These are phyloP conservation scores for Aplosporella prunicola DNA, from an alignment of 2,329 filamentous ascomycete genomes.

Conservation along the genomic window DNA sequence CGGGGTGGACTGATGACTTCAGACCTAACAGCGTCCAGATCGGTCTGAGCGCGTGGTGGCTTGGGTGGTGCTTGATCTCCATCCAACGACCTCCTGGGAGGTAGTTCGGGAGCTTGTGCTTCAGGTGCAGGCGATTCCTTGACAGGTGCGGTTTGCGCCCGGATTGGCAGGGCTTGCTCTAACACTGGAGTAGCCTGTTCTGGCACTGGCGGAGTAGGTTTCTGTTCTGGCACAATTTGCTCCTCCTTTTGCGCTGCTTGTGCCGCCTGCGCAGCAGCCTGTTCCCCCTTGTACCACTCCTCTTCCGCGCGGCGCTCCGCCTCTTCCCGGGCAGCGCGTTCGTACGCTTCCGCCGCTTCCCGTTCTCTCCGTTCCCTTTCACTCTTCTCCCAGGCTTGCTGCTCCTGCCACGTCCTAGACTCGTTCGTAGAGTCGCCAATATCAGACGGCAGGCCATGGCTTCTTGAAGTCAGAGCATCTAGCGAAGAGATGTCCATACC, in stretches of 20 bases:
- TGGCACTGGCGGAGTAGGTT: too few relatives aligned
- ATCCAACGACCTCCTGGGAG: conserved; percentile 25
- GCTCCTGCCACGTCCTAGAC: conserved; percentile 22
- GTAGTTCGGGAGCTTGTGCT: conserved; percentile 25
- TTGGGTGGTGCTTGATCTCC: conserved; percentile 23
- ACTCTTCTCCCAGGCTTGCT: conserved; percentile 22
- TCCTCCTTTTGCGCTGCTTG: background rate
- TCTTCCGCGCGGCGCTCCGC: conserved; percentile 20
- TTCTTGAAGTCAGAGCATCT: conserved; percentile 20
- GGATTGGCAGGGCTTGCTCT: too few relatives aligned
- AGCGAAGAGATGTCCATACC: conserved; percentile 21
- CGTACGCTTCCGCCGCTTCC: conserved; percentile 16
- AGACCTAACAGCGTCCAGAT: conserved; percentile 16
- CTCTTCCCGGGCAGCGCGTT: conserved; percentile 16
- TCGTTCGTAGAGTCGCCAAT: conserved; percentile 11
- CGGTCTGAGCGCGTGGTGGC: conserved; percentile 17
- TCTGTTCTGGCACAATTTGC: too few relatives aligned
- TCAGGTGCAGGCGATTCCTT: conserved; percentile 11
- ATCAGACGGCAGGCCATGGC: conserved; percentile 15
- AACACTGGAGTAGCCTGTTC: too few relatives aligned
- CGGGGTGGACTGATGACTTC: conserved; percentile 14
- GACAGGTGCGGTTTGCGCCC: background rate
- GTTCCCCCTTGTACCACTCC: conserved; percentile 19
- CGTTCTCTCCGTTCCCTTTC: conserved; percentile 18
- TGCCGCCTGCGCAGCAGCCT: conserved; percentile 11